A percentile compares a stretch with the other conserved stretches of the same genome.
Evolutionary conservation across 1,284 basidiomycete genomes (phyloP).

Genomic region (Apiotrichum gamsii): DNA sequence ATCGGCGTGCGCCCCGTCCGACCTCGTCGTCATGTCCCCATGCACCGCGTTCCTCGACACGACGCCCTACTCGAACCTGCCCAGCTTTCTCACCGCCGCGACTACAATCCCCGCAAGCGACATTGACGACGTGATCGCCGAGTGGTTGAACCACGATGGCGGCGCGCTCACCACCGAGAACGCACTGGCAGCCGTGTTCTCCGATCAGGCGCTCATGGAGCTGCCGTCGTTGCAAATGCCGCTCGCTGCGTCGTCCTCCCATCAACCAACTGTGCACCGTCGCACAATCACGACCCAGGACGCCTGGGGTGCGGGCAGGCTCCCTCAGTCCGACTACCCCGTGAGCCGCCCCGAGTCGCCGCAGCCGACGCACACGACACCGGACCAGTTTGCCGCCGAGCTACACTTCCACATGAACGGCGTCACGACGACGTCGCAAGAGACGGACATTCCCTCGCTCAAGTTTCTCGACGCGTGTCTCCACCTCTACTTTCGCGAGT

Average conservation of each 20-base stretch:
- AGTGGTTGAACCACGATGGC: constrained; percentile 9
- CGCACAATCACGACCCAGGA: no score
- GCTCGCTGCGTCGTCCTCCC: no score
- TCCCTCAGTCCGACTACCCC: no score
- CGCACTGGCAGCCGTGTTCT: constrained; percentile 6
- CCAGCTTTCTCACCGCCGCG: not conserved
- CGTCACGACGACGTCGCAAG: no score
- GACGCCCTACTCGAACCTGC: not conserved
- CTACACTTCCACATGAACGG: not conserved
- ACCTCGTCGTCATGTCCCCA: no score
- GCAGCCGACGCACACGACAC: constrained; percentile 1
- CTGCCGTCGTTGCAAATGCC: no score
- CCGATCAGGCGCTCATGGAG: not conserved
- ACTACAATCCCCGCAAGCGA: not conserved
- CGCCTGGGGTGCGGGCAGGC: no score
- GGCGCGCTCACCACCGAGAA: constrained; percentile 1
- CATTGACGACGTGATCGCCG: constrained; percentile 5
- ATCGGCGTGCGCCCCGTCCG: no score
- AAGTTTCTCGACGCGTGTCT: constrained; percentile 15
- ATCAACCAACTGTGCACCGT: no score
- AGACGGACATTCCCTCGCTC: constrained; percentile 10
- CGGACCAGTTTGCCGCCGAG: constrained; percentile 6
- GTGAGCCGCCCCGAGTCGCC: constrained; percentile 8
- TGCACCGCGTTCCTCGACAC: no score
- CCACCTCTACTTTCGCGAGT: constrained; percentile 38